Evolutionary conservation across 768 basidiomycete genomes (phyloP).

Genomic region (Termitomyces sp.): DNA sequence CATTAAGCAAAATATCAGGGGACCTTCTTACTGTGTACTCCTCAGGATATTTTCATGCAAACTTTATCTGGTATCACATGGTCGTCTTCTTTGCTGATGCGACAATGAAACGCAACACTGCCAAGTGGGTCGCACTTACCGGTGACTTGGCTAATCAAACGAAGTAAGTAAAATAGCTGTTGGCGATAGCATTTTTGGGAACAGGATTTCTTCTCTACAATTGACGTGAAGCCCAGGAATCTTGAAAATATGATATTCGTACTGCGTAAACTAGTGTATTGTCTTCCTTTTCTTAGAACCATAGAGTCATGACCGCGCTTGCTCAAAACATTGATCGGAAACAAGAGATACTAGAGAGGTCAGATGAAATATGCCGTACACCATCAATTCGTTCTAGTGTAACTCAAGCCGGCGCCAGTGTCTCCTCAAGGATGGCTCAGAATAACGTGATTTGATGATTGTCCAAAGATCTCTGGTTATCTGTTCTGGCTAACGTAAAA

Average conservation of each 20-base stretch:
- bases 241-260: neutral
- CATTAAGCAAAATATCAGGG: neutral
- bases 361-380: neutral
- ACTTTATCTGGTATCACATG: neutral
- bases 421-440: no score
- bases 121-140: neutral
- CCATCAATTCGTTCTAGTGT: neutral
- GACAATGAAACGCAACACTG: neutral
- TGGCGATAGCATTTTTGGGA: neutral
- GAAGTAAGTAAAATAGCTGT: neutral
- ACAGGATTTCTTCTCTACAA: no score
- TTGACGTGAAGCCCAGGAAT: neutral
- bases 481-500: neutral
- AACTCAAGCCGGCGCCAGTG: neutral
- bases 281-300: neutral
- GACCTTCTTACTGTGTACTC: neutral
- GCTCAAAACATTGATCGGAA: neutral
- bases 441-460: no score
- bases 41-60: neutral
- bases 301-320: neutral
- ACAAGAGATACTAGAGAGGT: neutral
- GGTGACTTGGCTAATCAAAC: neutral
- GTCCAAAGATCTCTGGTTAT: neutral
- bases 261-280: no score
- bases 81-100: neutral